Percentiles rank a stretch among this genome's conserved stretches.
Evolutionary conservation across 1,284 basidiomycete species (phyloP).

Genomic region (Puccinia triticina): DNA sequence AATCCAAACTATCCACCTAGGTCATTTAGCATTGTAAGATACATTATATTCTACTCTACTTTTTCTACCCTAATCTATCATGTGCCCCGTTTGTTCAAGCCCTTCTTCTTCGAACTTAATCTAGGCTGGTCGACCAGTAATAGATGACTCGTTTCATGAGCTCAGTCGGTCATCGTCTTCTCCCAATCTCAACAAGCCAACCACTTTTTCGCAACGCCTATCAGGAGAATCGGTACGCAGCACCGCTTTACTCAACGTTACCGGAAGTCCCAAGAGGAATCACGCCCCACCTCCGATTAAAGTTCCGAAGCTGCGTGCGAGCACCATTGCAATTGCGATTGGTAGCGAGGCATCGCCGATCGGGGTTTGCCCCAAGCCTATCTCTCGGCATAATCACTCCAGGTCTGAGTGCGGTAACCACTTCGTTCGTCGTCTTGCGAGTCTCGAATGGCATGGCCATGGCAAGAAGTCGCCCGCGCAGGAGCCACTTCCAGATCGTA

Average conservation of each 20-base stretch:
- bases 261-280: slow-evolving; percentile 16
- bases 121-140: neutral
- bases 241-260: neutral
- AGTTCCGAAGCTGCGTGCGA: slow-evolving; percentile 42
- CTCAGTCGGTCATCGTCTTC: slow-evolving; percentile 21
- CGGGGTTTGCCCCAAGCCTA: neutral
- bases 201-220: slow-evolving; percentile 29
- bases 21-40: slow-evolving; percentile 18
- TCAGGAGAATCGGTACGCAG: slow-evolving; percentile 7
- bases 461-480: neutral
- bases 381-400: neutral
- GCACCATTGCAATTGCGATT: slow-evolving; percentile 25
- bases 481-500: neutral
- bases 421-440: neutral
- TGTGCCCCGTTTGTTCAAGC: neutral
- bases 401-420: slow-evolving; percentile 20
- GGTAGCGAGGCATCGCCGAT: slow-evolving; percentile 14
- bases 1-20: neutral
- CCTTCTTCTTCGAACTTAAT: neutral
- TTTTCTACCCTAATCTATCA: neutral
- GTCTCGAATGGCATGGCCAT: slow-evolving; percentile 8
- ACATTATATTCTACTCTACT: neutral
- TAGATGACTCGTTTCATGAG: slow-evolving; percentile 7
- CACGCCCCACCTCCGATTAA: slow-evolving; percentile 40
- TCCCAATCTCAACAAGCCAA: slow-evolving; percentile 23